Evolutionary conservation across 345 rosid species (phyloP).

Genomic region (Camelina neglecta): DNA sequence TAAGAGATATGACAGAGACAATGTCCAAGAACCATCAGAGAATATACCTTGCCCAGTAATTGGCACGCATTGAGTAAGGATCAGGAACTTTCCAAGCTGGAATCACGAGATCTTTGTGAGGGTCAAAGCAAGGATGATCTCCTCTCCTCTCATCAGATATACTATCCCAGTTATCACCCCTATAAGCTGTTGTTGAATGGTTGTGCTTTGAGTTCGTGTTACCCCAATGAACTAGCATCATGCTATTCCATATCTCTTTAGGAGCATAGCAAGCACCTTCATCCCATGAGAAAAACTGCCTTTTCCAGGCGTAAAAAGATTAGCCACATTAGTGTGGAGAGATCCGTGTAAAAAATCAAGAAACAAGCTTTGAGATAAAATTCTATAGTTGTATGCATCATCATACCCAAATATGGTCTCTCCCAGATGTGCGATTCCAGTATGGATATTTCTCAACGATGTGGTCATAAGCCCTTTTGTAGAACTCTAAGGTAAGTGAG

Average conservation of each 20-base stretch:
- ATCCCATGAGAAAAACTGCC: constrained; percentile 99
- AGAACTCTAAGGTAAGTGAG: constrained; percentile 86
- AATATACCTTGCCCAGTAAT: constrained; percentile 73
- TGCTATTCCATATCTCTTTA: constrained; percentile 98
- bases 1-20: neutral
- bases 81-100: constrained; percentile 99
- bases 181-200: constrained; percentile 90
- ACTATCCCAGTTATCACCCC: constrained; percentile 84
- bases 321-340: constrained; percentile 43
- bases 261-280: constrained; percentile 99
- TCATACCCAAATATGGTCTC: constrained; percentile 97
- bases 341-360: neutral
- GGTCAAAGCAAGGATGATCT: constrained; percentile 93
- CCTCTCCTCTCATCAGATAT: constrained; percentile 82
- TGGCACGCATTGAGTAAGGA: constrained; percentile 53
- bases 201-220: constrained; percentile 95
- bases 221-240: constrained; percentile 99
- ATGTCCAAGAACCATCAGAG: constrained; percentile 22
- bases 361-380: constrained; percentile 13
- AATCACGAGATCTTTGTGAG: constrained; percentile 90
- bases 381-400: constrained; percentile 17
- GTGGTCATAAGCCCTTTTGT: constrained; percentile 74
- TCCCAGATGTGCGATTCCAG: constrained; percentile 89
- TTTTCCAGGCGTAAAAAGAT: constrained; percentile 46
- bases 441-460: constrained; percentile 69